Evolutionary conservation across 306 rosid species (phyloP).

Genomic region (Corylus heterophylla): DNA sequence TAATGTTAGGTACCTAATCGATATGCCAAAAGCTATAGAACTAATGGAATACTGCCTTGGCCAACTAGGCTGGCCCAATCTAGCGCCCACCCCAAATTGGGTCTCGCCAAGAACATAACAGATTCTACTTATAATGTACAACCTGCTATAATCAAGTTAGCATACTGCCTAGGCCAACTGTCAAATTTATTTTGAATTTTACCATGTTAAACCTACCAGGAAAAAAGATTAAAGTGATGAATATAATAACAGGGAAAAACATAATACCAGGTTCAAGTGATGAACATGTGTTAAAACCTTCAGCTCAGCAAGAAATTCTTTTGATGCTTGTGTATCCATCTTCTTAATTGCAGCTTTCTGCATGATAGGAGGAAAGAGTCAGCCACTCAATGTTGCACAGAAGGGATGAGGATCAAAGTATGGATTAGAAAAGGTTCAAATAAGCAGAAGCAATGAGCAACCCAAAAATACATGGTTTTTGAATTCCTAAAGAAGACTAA

Average conservation of each 20-base stretch:
- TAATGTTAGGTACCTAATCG: no score
- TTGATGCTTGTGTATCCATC: slow-evolving; percentile 86
- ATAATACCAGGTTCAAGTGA: slow-evolving; percentile 75
- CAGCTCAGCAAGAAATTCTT: slow-evolving; percentile 70
- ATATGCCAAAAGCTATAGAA: no score
- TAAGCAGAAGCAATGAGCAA: no score
- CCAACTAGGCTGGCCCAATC: no score
- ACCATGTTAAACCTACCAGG: not conserved
- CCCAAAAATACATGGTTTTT: no score
- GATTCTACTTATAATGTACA: not conserved
- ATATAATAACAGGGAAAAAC: slow-evolving; percentile 6
- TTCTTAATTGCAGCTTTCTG: slow-evolving; percentile 77
- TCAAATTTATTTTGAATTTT: not conserved
- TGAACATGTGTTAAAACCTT: slow-evolving; percentile 75
- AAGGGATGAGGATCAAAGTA: not conserved
- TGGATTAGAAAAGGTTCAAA: not conserved
- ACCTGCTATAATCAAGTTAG: slow-evolving; percentile 6
- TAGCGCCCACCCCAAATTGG: no score
- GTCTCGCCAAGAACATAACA: no score
- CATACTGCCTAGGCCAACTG: not conserved
- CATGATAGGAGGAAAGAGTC: slow-evolving; percentile 15
- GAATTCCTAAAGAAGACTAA: no score
- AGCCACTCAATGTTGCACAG: not conserved
- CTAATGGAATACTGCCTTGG: no score
- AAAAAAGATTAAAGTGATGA: not conserved